Evolutionary conservation across 2,329 filamentous ascomycete species (phyloP), one percentile per base, ranked within the genome.

Genomic region (Curvularia eragrostidis): DNA sequence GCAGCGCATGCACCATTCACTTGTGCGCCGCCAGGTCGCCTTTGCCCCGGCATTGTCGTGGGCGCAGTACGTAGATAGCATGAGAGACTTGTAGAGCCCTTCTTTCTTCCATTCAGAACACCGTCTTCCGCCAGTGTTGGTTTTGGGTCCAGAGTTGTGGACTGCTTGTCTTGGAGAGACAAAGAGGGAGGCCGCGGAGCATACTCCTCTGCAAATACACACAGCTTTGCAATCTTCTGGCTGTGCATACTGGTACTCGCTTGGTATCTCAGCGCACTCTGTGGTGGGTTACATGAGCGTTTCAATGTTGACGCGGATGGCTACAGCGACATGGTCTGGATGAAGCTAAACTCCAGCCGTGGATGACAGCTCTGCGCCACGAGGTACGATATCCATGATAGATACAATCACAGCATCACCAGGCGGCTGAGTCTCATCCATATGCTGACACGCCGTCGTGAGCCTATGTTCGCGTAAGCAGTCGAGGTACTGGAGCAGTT

Each of bases 291-390:
- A 15, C 15, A 18, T 36, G 15, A 7, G 34, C n/a, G 34, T 15
- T 18, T 36, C 34, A 36, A 18, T 18, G 34, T 7, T 36, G 34
- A 36, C 34, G 18, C 15, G 13, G 12, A 34, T 13, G 34, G 34
- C 15, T 36, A 36, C 34, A 36, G 15, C 18, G 34, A 18, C 34
- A 18, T 36, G 15, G n/a, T 36, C 8, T 18, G 34, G 15, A 10
- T 30, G 34, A 36, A 36, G 34, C 34, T 36, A 15, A 36, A 18
- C 15, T 15, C 26, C 26, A 48, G 43, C 48, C 39, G 36, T 38
- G 39, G 43, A 46, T 56, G 57, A 49, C 48, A 56, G 53, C 46
- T 56, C 28, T 52, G 48, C 44, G 44, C 38, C 43, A 59, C 57
- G 23, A 21, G 32, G 44, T 46, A 59, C 52, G 18, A 32, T 19